phyloP scores from a whole-genome alignment of 805 yeast genomes.

The Lipomyces sp. region DNA sequence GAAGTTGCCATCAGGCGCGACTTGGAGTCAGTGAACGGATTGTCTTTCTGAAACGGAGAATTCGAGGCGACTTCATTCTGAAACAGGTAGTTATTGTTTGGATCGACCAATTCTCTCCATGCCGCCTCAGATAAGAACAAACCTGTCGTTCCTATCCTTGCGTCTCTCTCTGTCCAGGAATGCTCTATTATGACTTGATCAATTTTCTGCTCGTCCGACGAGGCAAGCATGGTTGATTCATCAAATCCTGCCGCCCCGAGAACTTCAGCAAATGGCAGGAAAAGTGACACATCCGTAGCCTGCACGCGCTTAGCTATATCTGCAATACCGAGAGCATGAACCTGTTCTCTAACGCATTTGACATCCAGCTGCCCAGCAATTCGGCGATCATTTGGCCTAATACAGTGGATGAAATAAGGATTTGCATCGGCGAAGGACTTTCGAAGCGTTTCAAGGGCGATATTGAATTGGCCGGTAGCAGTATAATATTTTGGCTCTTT shows the following conservation, averaged over 20 bases:
- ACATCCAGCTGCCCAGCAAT: slow-evolving; percentile 49
- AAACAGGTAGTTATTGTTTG: slow-evolving; percentile 35
- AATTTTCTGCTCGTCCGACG: slow-evolving; percentile 39
- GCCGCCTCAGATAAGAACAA: slow-evolving; percentile 50
- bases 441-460: slow-evolving; percentile 46
- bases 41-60: slow-evolving; percentile 9
- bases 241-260: slow-evolving; percentile 40
- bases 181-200: slow-evolving; percentile 40
- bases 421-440: slow-evolving; percentile 49
- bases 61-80: slow-evolving; percentile 11
- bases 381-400: slow-evolving; percentile 51
- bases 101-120: slow-evolving; percentile 50
- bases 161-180: slow-evolving; percentile 49
- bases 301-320: slow-evolving; percentile 50
- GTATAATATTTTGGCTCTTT: slow-evolving; percentile 26
- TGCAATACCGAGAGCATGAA: slow-evolving; percentile 50
- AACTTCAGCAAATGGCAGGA: slow-evolving; percentile 49
- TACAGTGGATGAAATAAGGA: slow-evolving; percentile 50
- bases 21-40: slow-evolving; percentile 21
- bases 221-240: slow-evolving; percentile 32
- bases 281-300: slow-evolving; percentile 47
- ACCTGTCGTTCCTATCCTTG: slow-evolving; percentile 49
- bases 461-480: slow-evolving; percentile 46
- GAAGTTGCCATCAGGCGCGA: slow-evolving; percentile 37
- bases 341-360: slow-evolving; percentile 51